Evolutionary conservation across 78 protist genomes (phyloP), one percentile per base, ranked within the genome.

Genomic region (Protostelium mycophagum): DNA sequence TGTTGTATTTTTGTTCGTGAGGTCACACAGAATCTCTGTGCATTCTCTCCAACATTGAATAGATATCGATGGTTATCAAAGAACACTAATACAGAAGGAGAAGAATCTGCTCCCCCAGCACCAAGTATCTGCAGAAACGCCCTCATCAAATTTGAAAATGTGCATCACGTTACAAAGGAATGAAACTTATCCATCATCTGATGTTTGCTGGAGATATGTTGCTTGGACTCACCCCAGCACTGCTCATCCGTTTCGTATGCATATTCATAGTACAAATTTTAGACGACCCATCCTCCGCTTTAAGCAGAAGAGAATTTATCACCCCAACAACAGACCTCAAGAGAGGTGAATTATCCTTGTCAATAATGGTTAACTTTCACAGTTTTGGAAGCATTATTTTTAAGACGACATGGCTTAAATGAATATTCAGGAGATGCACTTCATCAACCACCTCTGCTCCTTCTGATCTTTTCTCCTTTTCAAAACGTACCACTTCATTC

Each of bases 1-100:
- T 51, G 73, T 25, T 51, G 73, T 51, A 51, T 25, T 16, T 16
- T 51, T 16, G 73, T 51, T 16, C 16, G 5, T 16, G 73, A 25
- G 5, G 73, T 51, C 35, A n/a, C 63, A 38, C 91, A 87, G 34
- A 87, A 38, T n/a, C 95, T 89, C 83, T 95, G 97, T 35, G 87
- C 38, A 37, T 92, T 94, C 73, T 95, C 97, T 37, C 96, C 96
- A 63, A 92, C 88, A 51, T 93, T 93, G 84, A 95, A 91, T 31
- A 95, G 39, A 31, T 90, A 93, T 36, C 95, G 38, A 34, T 89
- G 83, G 0, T 28, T 38, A 86, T 93, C 95, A 10, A 83, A 63
- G 86, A 87, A 90, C 39, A 86, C 25, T 37, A 88, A 86, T n/a
- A 91, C 29, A 25, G 88, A 84, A 28, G 95, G 90, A 36, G 92